Percentiles rank a stretch among this genome's conserved stretches.
Conservation (phyloP, 2,329 filamentous ascomycete genomes). For the Arthroderma sp. region DNA sequence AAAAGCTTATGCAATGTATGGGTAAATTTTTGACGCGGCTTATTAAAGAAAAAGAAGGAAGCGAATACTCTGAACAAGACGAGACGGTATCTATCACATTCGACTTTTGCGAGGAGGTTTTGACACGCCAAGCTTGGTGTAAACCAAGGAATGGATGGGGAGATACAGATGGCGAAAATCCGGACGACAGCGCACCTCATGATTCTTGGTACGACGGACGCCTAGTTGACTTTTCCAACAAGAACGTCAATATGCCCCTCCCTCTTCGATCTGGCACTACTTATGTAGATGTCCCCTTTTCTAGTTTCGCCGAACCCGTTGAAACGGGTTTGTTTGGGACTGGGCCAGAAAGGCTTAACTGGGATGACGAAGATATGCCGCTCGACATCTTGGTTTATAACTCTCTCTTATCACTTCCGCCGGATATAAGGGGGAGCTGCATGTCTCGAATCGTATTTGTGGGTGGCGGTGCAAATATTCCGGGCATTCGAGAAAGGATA, state of each 20-base stretch:
- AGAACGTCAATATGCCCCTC: slow-evolving; percentile 37
- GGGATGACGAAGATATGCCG: slow-evolving; percentile 79
- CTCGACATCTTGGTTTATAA: slow-evolving; percentile 65
- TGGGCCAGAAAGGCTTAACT: slow-evolving; percentile 39
- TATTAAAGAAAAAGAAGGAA: slow-evolving; percentile 12
- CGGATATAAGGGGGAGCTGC: slow-evolving; percentile 71
- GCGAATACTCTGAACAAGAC: slow-evolving; percentile 15
- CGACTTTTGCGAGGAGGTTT: slow-evolving; percentile 68
- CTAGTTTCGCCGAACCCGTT: slow-evolving; percentile 57
- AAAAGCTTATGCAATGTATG: slow-evolving; percentile 54
- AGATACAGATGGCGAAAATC: slow-evolving; percentile 1
- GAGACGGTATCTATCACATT: slow-evolving; percentile 45
- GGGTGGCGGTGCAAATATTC: slow-evolving; percentile 64
- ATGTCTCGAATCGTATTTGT: slow-evolving; percentile 82
- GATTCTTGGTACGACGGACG: slow-evolving; percentile 12
- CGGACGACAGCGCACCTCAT: slow-evolving; percentile 24
- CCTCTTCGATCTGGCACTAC: slow-evolving; percentile 26
- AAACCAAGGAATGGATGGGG: slow-evolving; percentile 13
- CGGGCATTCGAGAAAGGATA: slow-evolving; percentile 66
- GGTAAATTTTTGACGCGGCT: slow-evolving; percentile 31
- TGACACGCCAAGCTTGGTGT: slow-evolving; percentile 69
- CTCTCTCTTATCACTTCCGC: slow-evolving; percentile 58
- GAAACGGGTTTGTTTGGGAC: slow-evolving; percentile 60
- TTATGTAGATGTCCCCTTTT: slow-evolving; percentile 52
- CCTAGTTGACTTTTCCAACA: slow-evolving; percentile 36